Percentiles rank a stretch among this genome's conserved stretches.
These are phyloP conservation scores for Polysphondylium violaceum DNA, from an alignment of 78 protist genomes.

Conservation along the genomic window DNA sequence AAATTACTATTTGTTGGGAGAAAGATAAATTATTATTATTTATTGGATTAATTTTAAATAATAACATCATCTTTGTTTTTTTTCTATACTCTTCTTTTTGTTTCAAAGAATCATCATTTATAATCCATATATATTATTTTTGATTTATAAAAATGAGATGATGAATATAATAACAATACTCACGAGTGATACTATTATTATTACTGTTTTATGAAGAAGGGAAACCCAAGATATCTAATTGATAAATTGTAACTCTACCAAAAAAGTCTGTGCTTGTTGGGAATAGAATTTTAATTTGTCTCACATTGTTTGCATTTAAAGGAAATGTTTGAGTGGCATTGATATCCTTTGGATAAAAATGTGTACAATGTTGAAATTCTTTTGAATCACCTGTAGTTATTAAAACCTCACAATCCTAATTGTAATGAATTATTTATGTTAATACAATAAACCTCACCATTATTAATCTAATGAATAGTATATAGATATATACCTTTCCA, in stretches of 20 bases:
- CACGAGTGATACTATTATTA: neutral
- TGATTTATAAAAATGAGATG: no score
- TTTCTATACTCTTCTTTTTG: no score
- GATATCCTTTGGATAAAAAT: conserved; percentile 73
- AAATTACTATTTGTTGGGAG: no score
- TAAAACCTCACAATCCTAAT: conserved; percentile 55
- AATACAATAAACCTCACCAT: neutral
- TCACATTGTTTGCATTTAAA: neutral
- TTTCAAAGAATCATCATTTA: no score
- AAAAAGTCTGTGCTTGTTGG: conserved; percentile 82
- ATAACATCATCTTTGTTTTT: no score
- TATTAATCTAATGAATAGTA: neutral
- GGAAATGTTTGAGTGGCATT: conserved; percentile 53
- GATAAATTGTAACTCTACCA: conserved; percentile 81
- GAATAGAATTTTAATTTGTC: conserved; percentile 69
- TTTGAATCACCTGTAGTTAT: neutral
- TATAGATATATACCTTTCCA: no score
- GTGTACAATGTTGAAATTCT: neutral
- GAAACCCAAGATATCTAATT: conserved; percentile 65
- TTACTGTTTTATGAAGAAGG: neutral
- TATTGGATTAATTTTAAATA: no score
- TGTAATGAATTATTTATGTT: no score
- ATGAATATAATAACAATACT: no score
- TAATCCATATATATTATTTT: no score
- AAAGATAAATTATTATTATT: no score